Percentiles rank a stretch among this genome's conserved stretches.
phyloP scores from a whole-genome alignment of 2,329 filamentous ascomycete species.

The Davidsoniella eucalypti region DNA sequence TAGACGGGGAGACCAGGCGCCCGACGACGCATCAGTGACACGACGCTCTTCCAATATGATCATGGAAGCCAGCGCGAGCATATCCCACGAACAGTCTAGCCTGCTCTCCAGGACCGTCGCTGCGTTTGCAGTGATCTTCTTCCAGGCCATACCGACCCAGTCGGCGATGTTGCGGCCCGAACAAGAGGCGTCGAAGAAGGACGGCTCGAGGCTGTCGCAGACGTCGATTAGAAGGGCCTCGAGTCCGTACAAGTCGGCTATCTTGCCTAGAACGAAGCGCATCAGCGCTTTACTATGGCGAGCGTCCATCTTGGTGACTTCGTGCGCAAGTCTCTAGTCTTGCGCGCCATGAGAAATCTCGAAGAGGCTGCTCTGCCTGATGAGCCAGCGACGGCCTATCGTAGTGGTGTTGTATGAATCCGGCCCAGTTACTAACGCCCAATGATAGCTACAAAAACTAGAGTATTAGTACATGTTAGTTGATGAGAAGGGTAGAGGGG shows the following conservation, averaged over 20 bases:
- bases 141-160: conserved; percentile 4
- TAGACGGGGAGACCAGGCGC: not conserved
- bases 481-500: not conserved
- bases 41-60: not conserved
- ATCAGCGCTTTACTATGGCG: not conserved
- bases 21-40: not conserved
- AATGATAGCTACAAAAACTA: not conserved
- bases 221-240: not conserved
- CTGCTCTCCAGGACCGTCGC: too few species aligned
- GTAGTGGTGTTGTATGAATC: not conserved
- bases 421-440: not conserved
- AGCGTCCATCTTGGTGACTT: conserved; percentile 6
- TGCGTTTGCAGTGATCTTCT: not conserved
- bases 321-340: not conserved
- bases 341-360: not conserved
- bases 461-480: not conserved
- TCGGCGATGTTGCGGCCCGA: conserved; percentile 1
- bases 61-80: not conserved
- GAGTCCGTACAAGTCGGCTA: not conserved
- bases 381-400: conserved; percentile 2
- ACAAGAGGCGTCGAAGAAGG: not conserved
- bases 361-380: not conserved
- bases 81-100: not conserved
- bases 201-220: not conserved
- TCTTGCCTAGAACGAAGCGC: conserved; percentile 1